These are phyloP conservation scores for Pseudocercospora crystallina DNA, from an alignment of 2,329 filamentous ascomycete genomes.

Conservation along the genomic window DNA sequence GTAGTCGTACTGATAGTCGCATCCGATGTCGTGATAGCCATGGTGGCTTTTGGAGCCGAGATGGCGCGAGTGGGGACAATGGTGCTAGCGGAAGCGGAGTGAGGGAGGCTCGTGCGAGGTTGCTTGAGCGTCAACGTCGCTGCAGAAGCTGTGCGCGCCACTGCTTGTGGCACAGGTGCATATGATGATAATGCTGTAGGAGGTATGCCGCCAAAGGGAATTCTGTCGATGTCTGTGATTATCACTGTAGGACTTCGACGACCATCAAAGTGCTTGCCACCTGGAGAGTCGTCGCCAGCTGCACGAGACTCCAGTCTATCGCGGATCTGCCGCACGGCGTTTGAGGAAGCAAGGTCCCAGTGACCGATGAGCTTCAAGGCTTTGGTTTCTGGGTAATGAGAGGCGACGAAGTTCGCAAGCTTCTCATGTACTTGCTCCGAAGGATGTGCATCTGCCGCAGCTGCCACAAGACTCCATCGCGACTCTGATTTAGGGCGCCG, in stretches of 20 bases:
- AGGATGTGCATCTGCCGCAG: slow-evolving; percentile 8
- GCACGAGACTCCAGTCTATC: slow-evolving; percentile 7
- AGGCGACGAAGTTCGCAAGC: slow-evolving; percentile 23
- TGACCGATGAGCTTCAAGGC: slow-evolving; percentile 28
- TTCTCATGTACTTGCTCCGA: slow-evolving; percentile 18
- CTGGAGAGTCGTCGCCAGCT: neutral
- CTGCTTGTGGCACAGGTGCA: neutral
- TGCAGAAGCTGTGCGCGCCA: slow-evolving; percentile 3
- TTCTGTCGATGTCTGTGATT: slow-evolving; percentile 16
- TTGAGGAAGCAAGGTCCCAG: slow-evolving; percentile 18
- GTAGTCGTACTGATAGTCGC: slow-evolving; percentile 1
- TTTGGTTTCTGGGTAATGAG: slow-evolving; percentile 21
- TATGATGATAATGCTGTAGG: neutral
- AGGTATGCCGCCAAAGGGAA: too few relatives aligned
- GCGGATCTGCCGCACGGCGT: slow-evolving; percentile 15
- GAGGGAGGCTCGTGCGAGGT: slow-evolving; percentile 2
- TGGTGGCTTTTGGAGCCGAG: slow-evolving; percentile 16
- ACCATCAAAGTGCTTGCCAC: too few relatives aligned
- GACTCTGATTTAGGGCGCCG: slow-evolving; percentile 33
- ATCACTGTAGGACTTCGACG: slow-evolving; percentile 11
- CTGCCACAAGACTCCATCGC: slow-evolving; percentile 32
- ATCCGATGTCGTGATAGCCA: slow-evolving; percentile 1
- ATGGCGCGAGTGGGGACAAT: slow-evolving; percentile 13
- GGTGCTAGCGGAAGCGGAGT: slow-evolving; percentile 10
- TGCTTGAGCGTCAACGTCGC: neutral